phyloP scores from a whole-genome alignment of 2,329 filamentous ascomycete species.

The Sporothrix protearum region DNA sequence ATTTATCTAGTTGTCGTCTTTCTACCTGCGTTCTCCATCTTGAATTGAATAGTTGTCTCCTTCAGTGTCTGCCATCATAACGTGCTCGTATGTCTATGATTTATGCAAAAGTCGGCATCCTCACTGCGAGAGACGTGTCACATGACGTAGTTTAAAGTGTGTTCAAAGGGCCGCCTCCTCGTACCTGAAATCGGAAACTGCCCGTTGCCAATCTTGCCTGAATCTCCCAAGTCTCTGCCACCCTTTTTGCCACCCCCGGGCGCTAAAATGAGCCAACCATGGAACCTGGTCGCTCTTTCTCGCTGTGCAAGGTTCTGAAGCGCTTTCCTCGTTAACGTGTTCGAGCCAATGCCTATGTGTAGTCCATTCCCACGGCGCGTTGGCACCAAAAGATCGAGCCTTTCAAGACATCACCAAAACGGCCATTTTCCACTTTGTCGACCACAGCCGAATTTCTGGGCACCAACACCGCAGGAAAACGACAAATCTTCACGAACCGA shows the following conservation, averaged over 20 bases:
- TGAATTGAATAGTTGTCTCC: constrained; percentile 3
- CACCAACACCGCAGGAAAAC: not conserved
- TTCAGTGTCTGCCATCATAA: not conserved
- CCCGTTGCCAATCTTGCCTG: not conserved
- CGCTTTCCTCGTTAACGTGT: not conserved
- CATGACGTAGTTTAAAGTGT: constrained; percentile 8
- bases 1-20: not conserved
- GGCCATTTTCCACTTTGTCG: too few species aligned
- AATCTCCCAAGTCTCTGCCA: not conserved
- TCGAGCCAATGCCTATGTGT: constrained; percentile 1
- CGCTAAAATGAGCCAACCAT: not conserved
- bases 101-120: not conserved
- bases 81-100: not conserved
- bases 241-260: not conserved
- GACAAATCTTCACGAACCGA: not conserved
- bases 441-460: not conserved
- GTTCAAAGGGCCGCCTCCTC: not conserved
- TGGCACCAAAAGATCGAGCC: not conserved
- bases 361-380: constrained; percentile 3
- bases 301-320: not conserved
- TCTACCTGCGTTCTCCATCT: not conserved
- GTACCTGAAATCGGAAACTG: not conserved
- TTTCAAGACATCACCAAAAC: not conserved
- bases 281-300: not conserved
- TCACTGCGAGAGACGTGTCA: not conserved